phyloP scores from a whole-genome alignment of 495 filamentous ascomycete genomes.

The Daldinia loculata region DNA sequence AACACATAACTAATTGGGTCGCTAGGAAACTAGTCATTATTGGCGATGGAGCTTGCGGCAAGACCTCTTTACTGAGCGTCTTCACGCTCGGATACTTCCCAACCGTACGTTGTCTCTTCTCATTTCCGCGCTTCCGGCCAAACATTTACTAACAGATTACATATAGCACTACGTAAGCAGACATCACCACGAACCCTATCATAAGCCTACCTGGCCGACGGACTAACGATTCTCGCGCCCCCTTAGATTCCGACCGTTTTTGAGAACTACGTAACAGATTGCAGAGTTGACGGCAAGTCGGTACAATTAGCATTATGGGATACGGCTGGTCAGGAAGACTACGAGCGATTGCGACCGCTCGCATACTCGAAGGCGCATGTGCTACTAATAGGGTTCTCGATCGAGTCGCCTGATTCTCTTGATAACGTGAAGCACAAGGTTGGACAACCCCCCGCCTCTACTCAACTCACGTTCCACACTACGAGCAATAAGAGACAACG shows the following conservation, averaged over 20 bases:
- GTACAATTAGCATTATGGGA: constrained; percentile 99
- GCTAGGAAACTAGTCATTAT: constrained; percentile 97
- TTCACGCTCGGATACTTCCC: constrained; percentile 99
- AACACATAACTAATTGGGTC: constrained; percentile 27
- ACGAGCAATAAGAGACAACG: background rate
- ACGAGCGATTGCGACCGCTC: constrained; percentile 91
- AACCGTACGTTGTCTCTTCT: constrained; percentile 71
- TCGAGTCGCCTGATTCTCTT: constrained; percentile 94
- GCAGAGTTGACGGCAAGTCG: constrained; percentile 95
- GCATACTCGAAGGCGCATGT: constrained; percentile 99
- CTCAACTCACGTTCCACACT: background rate
- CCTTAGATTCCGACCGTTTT: constrained; percentile 95
- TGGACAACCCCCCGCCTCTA: constrained; percentile 31
- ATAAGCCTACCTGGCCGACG: background rate
- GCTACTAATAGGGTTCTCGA: constrained; percentile 92
- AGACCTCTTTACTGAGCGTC: constrained; percentile 96
- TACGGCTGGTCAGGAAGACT: constrained; percentile 99
- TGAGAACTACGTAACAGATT: constrained; percentile 99
- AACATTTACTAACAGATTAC: constrained; percentile 31
- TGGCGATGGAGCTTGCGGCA: constrained; percentile 97
- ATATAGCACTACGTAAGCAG: constrained; percentile 75
- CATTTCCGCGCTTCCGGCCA: background rate
- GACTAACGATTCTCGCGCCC: constrained; percentile 32
- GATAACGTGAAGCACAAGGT: constrained; percentile 99
- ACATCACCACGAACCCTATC: background rate